A percentile compares a stretch with the other conserved stretches of the same genome.
Evolutionary conservation across 257 asterid species (phyloP).

Genomic region (Salvia splendens): DNA sequence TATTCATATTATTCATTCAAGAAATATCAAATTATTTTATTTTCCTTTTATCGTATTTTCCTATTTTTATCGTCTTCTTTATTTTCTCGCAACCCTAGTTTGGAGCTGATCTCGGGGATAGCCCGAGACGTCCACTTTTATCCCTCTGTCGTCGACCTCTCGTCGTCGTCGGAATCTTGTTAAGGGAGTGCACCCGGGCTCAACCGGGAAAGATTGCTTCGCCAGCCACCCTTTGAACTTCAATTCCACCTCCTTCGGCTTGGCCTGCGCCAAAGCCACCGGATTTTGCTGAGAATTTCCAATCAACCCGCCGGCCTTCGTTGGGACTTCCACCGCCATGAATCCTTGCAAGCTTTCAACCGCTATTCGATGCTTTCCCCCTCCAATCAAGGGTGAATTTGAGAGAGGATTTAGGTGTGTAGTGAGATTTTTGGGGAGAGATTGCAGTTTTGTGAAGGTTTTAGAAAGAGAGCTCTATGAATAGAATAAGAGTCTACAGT

Average conservation of each 20-base stretch:
- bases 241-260: constrained; percentile 64
- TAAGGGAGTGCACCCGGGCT: too few species aligned
- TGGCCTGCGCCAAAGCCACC: constrained; percentile 59
- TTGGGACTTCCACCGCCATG: constrained; percentile 44
- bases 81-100: too few species aligned
- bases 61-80: too few species aligned
- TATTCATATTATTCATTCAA: too few species aligned
- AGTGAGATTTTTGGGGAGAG: background rate
- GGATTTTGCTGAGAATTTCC: constrained; percentile 57
- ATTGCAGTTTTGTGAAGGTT: too few species aligned
- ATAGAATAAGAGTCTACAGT: constrained; percentile 38
- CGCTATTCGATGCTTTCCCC: constrained; percentile 32
- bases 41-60: too few species aligned
- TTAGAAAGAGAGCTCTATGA: constrained; percentile 19
- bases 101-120: too few species aligned
- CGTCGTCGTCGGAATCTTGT: too few species aligned
- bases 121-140: too few species aligned
- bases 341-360: constrained; percentile 63
- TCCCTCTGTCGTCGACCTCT: too few species aligned
- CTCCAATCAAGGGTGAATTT: constrained; percentile 4
- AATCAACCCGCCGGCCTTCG: constrained; percentile 35
- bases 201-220: constrained; percentile 81
- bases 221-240: constrained; percentile 68
- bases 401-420: background rate
- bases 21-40: too few species aligned